These are phyloP conservation scores for Taxawa tesnikishii DNA, from an alignment of 2,329 filamentous ascomycete species.

Conservation along the genomic window DNA sequence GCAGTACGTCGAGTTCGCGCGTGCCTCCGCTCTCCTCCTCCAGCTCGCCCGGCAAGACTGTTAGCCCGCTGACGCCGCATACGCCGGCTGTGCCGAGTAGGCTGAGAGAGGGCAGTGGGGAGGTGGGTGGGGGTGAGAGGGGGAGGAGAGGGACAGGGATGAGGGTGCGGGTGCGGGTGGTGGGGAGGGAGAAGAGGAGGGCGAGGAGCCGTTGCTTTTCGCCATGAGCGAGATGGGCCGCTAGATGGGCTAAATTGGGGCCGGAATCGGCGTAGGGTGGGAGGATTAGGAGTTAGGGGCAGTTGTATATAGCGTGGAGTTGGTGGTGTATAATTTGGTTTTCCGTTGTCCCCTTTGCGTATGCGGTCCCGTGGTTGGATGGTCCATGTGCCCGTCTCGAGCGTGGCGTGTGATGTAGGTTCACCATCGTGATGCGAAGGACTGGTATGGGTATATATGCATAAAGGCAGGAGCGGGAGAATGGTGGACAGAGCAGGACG, in stretches of 20 bases:
- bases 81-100: slow-evolving; percentile 88
- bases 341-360: not conserved
- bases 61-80: slow-evolving; percentile 83
- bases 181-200: slow-evolving; percentile 30
- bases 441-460: no score
- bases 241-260: not conserved
- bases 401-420: no score
- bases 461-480: no score
- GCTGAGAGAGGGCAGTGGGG: slow-evolving; percentile 59
- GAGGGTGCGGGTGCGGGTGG: slow-evolving; percentile 10
- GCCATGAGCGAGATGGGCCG: slow-evolving; percentile 59
- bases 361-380: no score
- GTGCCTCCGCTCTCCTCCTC: slow-evolving; percentile 68
- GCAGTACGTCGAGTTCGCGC: slow-evolving; percentile 65
- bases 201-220: slow-evolving; percentile 60
- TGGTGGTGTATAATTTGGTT: not conserved
- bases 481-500: no score
- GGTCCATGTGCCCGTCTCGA: no score
- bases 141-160: slow-evolving; percentile 1
- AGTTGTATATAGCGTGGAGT: not conserved
- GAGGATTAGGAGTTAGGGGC: no score
- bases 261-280: not conserved
- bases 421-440: no score
- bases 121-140: slow-evolving; percentile 50
- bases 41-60: slow-evolving; percentile 72